Evolutionary conservation across 2,329 filamentous ascomycete genomes (phyloP).

Genomic region (Neofusicoccum cordaticola): DNA sequence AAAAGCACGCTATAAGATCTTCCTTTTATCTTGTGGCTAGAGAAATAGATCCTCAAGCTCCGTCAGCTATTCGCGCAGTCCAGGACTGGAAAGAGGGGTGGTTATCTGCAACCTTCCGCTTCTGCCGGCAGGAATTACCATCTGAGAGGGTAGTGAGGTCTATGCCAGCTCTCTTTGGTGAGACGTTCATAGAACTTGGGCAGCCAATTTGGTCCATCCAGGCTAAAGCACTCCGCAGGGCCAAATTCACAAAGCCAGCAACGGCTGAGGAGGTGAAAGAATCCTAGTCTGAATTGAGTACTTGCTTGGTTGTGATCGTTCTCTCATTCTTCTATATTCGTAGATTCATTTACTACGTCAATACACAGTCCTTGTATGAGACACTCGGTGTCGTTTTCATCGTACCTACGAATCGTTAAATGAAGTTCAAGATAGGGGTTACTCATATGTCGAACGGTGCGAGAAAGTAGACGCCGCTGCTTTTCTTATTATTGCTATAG

Average conservation of each 20-base stretch:
- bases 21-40: conserved; percentile 56
- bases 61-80: neutral
- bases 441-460: too few relatives aligned
- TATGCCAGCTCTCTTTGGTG: neutral
- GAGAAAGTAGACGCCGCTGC: too few relatives aligned
- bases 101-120: neutral
- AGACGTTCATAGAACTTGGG: neutral
- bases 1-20: conserved; percentile 41
- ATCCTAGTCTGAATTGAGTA: too few relatives aligned
- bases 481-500: too few relatives aligned
- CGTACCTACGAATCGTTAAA: too few relatives aligned
- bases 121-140: neutral
- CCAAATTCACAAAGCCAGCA: neutral
- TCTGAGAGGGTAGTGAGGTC: neutral
- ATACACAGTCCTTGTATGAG: too few relatives aligned
- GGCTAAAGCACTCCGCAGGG: neutral
- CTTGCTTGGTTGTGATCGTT: too few relatives aligned
- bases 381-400: too few relatives aligned
- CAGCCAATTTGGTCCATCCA: neutral
- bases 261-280: too few relatives aligned
- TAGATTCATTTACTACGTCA: too few relatives aligned
- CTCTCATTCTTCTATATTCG: too few relatives aligned
- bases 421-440: too few relatives aligned
- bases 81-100: neutral
- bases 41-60: neutral